Base-by-base conservation (phyloP, 352 stramenopile genomes). In the Globisporangium perplexum region DNA sequence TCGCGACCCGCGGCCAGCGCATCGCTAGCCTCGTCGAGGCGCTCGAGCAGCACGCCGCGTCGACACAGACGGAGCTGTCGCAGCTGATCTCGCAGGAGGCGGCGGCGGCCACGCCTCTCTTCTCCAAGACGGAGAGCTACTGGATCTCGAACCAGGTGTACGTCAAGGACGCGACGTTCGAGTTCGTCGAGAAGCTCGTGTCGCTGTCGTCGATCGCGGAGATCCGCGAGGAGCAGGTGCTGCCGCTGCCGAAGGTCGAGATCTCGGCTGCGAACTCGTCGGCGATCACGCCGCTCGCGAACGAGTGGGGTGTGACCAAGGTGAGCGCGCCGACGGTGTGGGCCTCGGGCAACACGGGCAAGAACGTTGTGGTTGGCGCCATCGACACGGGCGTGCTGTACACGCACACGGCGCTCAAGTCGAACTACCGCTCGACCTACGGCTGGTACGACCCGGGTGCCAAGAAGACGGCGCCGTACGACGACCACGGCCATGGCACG, bases 251-350 rank as follows among this genome's bases (percentile, higher is more conserved):
- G n/a, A n/a, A n/a, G n/a, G n/a, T n/a, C n/a, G n/a, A n/a, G n/a
- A n/a, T n/a, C n/a, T n/a, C n/a, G n/a, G n/a, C n/a, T n/a, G n/a
- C n/a, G n/a, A n/a, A n/a, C n/a, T n/a, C n/a, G n/a, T n/a, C n/a
- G n/a, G n/a, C n/a, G n/a, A n/a, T n/a, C n/a, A n/a, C n/a, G n/a
- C n/a, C n/a, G n/a, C n/a, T n/a, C n/a, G n/a, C n/a, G n/a, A n/a
- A n/a, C n/a, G 44, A 77, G 46, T 79, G 66, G 69, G 68, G 68
- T 30, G 51, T 72, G n/a, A 24, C 35, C 22, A 66, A 62, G 44
- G 64, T 79, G 44, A 3, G 24, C 2, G 67, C 65, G 7, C 47
- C 64, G 6, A 23, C 18, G 1, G 65, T 75, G 12, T 79, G 70
- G 70, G 55, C 55, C 1, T 14, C 26, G 5, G 64, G 55, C 31